Base-by-base conservation (phyloP, 2,329 filamentous ascomycete species). In the Exophiala bonariae region DNA sequence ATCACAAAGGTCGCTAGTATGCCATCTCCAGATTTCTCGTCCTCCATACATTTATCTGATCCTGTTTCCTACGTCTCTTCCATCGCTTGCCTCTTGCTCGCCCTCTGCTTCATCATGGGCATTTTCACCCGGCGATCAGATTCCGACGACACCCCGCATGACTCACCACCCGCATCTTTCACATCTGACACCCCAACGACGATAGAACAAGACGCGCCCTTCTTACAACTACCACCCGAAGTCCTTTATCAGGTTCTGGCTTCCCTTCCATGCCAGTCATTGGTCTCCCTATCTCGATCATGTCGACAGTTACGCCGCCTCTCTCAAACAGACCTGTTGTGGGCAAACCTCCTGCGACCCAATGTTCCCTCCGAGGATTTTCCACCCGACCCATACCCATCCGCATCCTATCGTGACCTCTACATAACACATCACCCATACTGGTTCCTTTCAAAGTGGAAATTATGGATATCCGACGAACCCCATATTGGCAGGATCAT, bases 391-490 rank as follows among this genome's bases (percentile, higher is more conserved):
- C 76, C 74, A 5, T 54, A 50, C 33, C 83, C 85, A 5, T 83
- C 78, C 59, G 58, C 69, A 2, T 83, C 76, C 18, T 96, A 84
- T 67, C 81, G 80, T 47, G 77, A 86, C 19, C 78, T 96, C 2
- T 96, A 87, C 64, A 71, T 78, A 33, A 77, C 83, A 16, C 87
- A 93, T 63, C 79, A 93, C 54, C 85, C 86, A 0, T 82, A 85
- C 59, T 96, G 91, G 91, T 96, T 95, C 61, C 74, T 96, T 1
- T 77, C 87, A 0, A 82, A 80, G 41, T 76, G 87, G 63, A 91
- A 87, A 66, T 74, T 96, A 54, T 96, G 91, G 91, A 92, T 96
- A 61, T 80, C 82, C 49, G 89, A 96, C 65, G 77, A 75, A 2
- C 78, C 83, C 22, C 76, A 89, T 38, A 84, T 79, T 2, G 91